A percentile compares a stretch with the other conserved stretches of the same genome.
Evolutionary conservation across 768 basidiomycete genomes (phyloP).

Genomic region (Amanita exitialis): DNA sequence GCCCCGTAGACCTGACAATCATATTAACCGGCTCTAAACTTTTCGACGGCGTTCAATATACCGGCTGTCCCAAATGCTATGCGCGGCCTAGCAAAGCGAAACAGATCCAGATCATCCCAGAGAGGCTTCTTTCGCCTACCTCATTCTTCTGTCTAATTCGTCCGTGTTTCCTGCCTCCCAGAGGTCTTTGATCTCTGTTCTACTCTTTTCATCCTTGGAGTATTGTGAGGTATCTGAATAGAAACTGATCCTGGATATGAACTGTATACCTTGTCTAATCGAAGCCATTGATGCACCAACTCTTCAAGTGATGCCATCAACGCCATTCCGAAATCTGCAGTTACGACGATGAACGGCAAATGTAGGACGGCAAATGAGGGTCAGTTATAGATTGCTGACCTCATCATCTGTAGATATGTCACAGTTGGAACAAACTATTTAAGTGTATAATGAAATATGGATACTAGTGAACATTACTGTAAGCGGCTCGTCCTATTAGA

Average conservation of each 20-base stretch:
- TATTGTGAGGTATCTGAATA: background rate
- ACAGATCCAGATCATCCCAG: background rate
- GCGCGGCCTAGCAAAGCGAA: slow-evolving; percentile 34
- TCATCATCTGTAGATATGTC: background rate
- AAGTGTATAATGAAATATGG: slow-evolving; percentile 5
- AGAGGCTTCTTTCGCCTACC: slow-evolving; percentile 20
- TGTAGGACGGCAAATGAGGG: background rate
- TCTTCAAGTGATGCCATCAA: slow-evolving; percentile 21
- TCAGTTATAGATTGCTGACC: slow-evolving; percentile 2
- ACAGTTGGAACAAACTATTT: background rate
- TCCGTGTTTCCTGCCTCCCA: slow-evolving; percentile 28
- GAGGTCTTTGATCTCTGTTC: slow-evolving; percentile 36
- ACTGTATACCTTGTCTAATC: slow-evolving; percentile 30
- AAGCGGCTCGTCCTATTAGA: background rate
- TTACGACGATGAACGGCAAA: too few relatives aligned
- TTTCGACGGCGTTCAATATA: slow-evolving; percentile 15
- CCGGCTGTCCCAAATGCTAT: slow-evolving; percentile 89
- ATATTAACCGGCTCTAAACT: background rate
- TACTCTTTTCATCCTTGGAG: slow-evolving; percentile 38
- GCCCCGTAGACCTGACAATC: slow-evolving; percentile 53
- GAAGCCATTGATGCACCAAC: slow-evolving; percentile 42
- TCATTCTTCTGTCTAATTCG: slow-evolving; percentile 49
- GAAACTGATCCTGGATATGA: background rate
- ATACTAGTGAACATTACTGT: slow-evolving; percentile 6
- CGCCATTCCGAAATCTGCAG: too few relatives aligned